Conservation (phyloP, 441 rosid genomes). For the Brassica balearica region DNA sequence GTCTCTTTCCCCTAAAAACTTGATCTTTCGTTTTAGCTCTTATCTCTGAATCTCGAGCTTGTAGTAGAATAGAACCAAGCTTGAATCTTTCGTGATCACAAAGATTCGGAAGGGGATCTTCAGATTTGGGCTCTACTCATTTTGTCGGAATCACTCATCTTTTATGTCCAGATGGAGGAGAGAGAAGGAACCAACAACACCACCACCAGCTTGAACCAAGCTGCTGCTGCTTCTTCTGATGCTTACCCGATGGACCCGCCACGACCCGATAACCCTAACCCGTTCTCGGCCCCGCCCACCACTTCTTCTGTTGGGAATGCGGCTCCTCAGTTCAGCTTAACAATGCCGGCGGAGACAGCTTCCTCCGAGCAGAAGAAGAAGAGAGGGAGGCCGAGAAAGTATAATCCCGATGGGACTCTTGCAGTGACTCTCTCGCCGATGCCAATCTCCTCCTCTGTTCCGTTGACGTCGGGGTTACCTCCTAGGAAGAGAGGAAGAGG, state of each 20-base stretch:
- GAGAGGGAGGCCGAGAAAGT: constrained; percentile 72
- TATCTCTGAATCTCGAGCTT: constrained; percentile 24
- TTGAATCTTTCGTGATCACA: constrained; percentile 33
- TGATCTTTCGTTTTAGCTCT: constrained; percentile 34
- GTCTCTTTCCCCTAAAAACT: constrained; percentile 44
- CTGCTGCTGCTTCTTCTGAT: constrained; percentile 50
- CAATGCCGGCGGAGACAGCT: constrained; percentile 31
- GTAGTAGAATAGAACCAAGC: constrained; percentile 18
- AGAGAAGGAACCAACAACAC: constrained; percentile 55
- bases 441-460: constrained; percentile 75
- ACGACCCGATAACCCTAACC: constrained; percentile 51
- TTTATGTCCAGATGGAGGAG: constrained; percentile 61
- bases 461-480: constrained; percentile 58
- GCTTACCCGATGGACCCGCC: constrained; percentile 57
- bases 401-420: constrained; percentile 55
- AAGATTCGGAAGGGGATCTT: constrained; percentile 44
- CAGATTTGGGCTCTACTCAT: constrained; percentile 37
- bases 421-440: constrained; percentile 58
- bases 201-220: constrained; percentile 52
- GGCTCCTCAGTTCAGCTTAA: constrained; percentile 36
- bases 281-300: constrained; percentile 40
- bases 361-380: constrained; percentile 57
- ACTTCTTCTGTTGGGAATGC: constrained; percentile 37
- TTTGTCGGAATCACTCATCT: constrained; percentile 50
- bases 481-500: constrained; percentile 69